phyloP scores from a whole-genome alignment of 768 basidiomycete genomes.

The Mycena metata region DNA sequence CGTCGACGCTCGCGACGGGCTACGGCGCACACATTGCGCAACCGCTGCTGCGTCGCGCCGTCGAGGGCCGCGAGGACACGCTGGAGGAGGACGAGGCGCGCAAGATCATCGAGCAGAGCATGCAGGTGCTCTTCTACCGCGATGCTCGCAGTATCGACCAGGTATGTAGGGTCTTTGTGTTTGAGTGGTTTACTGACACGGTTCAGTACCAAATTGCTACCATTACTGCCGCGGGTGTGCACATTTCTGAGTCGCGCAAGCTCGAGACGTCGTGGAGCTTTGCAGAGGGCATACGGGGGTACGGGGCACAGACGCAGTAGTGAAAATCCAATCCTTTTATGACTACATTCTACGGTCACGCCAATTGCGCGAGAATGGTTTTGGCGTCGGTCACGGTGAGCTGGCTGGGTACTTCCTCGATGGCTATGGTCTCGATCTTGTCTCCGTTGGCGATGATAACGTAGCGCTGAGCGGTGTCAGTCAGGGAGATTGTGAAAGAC shows the following conservation, averaged over 20 bases:
- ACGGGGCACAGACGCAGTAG: slow-evolving; percentile 69
- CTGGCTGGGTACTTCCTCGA: slow-evolving; percentile 56
- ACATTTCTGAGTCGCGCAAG: slow-evolving; percentile 82
- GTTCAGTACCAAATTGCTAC: slow-evolving; percentile 94
- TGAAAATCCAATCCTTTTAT: no score
- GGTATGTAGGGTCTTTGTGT: slow-evolving; percentile 56
- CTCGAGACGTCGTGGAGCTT: slow-evolving; percentile 91
- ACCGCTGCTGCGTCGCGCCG: slow-evolving; percentile 90
- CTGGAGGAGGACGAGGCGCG: slow-evolving; percentile 86
- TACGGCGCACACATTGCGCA: slow-evolving; percentile 95
- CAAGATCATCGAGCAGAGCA: slow-evolving; percentile 83
- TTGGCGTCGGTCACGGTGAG: slow-evolving; percentile 60
- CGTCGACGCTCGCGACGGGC: slow-evolving; percentile 94
- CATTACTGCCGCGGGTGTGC: slow-evolving; percentile 81
- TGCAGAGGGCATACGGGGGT: slow-evolving; percentile 92
- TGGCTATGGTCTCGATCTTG: slow-evolving; percentile 60
- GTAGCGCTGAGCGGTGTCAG: slow-evolving; percentile 51
- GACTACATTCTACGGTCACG: no score
- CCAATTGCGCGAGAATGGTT: slow-evolving; percentile 55
- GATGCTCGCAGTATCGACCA: slow-evolving; percentile 97
- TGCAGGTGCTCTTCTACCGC: slow-evolving; percentile 96
- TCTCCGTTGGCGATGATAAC: slow-evolving; percentile 62
- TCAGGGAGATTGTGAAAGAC: neutral
- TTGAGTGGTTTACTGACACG: neutral
- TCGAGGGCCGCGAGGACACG: slow-evolving; percentile 82